phyloP scores from a whole-genome alignment of 257 asterid species.

The Nicotiana noctiflora region DNA sequence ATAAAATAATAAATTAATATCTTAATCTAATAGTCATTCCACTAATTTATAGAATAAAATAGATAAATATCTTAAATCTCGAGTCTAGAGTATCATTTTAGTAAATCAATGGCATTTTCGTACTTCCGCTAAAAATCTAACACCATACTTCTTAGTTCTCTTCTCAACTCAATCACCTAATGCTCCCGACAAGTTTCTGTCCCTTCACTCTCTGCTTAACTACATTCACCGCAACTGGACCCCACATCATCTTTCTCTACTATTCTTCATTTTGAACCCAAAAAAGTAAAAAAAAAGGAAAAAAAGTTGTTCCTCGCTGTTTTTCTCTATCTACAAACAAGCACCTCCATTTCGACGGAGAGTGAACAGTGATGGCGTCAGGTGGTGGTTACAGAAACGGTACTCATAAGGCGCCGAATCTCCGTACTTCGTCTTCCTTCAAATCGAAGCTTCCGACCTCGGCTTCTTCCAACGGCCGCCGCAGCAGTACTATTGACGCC shows the following conservation, averaged over 20 bases:
- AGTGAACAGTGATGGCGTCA: slow-evolving; percentile 46
- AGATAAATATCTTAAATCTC: too few species aligned
- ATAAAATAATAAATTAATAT: too few species aligned
- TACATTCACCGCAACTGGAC: slow-evolving; percentile 17
- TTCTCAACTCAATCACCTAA: neutral
- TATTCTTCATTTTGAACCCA: neutral
- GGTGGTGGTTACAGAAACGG: slow-evolving; percentile 62
- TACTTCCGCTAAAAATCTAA: slow-evolving; percentile 13
- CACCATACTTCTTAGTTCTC: neutral
- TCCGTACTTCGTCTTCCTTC: slow-evolving; percentile 73
- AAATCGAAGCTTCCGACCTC: slow-evolving; percentile 69
- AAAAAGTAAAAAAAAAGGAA: neutral
- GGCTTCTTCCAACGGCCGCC: slow-evolving; percentile 48
- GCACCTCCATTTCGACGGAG: slow-evolving; percentile 1
- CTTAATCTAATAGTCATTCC: too few species aligned
- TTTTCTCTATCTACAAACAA: neutral
- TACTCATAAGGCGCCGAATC: slow-evolving; percentile 48
- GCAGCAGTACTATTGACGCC: slow-evolving; percentile 57
- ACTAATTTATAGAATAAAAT: too few species aligned
- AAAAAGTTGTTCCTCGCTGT: neutral
- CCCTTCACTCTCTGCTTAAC: slow-evolving; percentile 17
- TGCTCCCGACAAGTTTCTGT: slow-evolving; percentile 6
- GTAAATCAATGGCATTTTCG: slow-evolving; percentile 23
- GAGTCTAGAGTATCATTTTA: too few species aligned
- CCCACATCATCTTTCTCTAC: slow-evolving; percentile 3